Conservation (phyloP, 2,329 filamentous ascomycete genomes). For the Apiospora hydei region DNA sequence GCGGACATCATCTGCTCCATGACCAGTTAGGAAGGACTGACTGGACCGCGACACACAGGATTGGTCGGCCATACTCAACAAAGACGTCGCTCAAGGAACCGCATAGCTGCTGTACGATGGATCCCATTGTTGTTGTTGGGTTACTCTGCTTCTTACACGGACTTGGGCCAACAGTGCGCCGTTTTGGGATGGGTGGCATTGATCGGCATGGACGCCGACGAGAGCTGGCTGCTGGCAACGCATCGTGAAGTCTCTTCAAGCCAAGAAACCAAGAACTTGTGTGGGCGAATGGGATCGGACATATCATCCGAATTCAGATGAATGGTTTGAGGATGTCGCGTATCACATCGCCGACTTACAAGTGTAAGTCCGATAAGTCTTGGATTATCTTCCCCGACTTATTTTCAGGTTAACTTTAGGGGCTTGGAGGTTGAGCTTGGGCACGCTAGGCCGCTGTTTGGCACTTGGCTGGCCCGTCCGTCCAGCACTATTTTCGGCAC, state of each 20-base stretch:
- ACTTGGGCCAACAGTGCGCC: not conserved
- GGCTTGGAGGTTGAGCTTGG: not conserved
- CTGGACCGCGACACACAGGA: constrained; percentile 5
- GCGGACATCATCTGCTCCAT: constrained; percentile 9
- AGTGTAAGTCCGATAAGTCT: not conserved
- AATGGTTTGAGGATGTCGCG: not conserved
- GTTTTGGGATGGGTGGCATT: not conserved
- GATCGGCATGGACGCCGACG: not conserved
- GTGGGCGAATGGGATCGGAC: not conserved
- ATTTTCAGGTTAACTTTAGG: not conserved
- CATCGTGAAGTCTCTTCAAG: not conserved
- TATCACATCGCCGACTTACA: not conserved
- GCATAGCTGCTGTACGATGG: not conserved
- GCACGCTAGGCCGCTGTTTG: not conserved
- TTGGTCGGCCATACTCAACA: not conserved
- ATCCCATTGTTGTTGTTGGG: not conserved
- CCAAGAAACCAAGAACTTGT: not conserved
- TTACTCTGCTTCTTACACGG: not conserved
- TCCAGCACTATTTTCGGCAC: not conserved
- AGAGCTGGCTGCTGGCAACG: not conserved
- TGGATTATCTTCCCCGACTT: not conserved
- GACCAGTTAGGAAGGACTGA: constrained; percentile 9
- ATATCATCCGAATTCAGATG: not conserved
- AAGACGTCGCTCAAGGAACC: not conserved
- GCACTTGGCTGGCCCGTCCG: not conserved